These are phyloP conservation scores for Clonostachys rosea DNA, from an alignment of 2,329 filamentous ascomycete species.

Conservation along the genomic window DNA sequence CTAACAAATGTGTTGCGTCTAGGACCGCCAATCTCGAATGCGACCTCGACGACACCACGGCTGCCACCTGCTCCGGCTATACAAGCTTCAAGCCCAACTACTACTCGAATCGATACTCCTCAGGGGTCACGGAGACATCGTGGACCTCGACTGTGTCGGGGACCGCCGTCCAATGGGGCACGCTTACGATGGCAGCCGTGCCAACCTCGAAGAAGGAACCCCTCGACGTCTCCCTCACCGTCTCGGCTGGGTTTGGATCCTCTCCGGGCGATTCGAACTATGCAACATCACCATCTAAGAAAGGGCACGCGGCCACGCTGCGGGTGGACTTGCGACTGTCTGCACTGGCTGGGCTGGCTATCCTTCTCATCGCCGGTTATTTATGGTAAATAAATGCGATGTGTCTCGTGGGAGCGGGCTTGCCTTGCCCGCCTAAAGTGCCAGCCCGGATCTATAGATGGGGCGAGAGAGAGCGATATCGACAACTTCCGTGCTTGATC, in stretches of 20 bases:
- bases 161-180: conserved; percentile 35
- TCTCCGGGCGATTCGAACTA: not conserved
- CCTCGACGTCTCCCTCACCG: conserved; percentile 13
- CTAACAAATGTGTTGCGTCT: not conserved
- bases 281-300: too few relatives aligned
- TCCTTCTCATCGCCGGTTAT: too few relatives aligned
- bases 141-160: conserved; percentile 40
- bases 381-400: too few relatives aligned
- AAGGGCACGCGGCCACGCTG: too few relatives aligned
- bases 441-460: too few relatives aligned
- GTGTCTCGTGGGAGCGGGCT: too few relatives aligned
- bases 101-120: conserved; percentile 28
- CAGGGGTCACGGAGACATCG: conserved; percentile 34
- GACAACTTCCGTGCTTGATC: too few relatives aligned
- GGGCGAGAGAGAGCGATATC: too few relatives aligned
- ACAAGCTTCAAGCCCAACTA: conserved; percentile 35
- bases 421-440: too few relatives aligned
- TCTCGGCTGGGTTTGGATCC: not conserved
- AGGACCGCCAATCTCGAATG: conserved; percentile 26
- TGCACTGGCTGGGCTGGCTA: too few relatives aligned
- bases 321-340: too few relatives aligned
- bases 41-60: conserved; percentile 31
- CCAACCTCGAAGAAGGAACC: conserved; percentile 22
- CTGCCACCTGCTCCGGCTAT: conserved; percentile 42
- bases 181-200: conserved; percentile 32